Conservation (phyloP, 2,329 filamentous ascomycete species). For the Moelleriella libera region DNA sequence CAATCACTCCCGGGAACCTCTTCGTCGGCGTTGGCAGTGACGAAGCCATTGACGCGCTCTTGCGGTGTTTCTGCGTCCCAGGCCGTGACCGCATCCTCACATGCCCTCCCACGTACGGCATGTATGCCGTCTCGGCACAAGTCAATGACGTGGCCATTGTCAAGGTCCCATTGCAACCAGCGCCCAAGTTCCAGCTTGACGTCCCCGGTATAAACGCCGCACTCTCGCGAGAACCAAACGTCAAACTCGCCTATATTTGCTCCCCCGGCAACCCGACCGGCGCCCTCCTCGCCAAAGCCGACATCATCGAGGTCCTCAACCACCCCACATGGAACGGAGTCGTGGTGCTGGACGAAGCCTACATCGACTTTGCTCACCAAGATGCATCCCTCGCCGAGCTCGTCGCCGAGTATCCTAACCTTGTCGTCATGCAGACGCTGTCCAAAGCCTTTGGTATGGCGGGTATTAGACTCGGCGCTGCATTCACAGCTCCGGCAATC, state of each 20-base stretch:
- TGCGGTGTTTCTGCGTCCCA: constrained; percentile 85
- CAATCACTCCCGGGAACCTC: constrained; percentile 65
- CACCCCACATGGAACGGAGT: constrained; percentile 93
- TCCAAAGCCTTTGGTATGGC: constrained; percentile 95
- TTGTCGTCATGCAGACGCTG: constrained; percentile 97
- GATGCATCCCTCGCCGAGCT: constrained; percentile 76
- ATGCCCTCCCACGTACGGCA: constrained; percentile 94
- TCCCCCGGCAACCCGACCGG: constrained; percentile 93
- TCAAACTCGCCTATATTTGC: constrained; percentile 89
- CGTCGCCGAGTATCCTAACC: constrained; percentile 84
- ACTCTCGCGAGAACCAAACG: constrained; percentile 42
- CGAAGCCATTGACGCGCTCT: constrained; percentile 87
- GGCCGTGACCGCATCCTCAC: constrained; percentile 82
- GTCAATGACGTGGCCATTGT: constrained; percentile 84
- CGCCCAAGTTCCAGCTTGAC: constrained; percentile 62
- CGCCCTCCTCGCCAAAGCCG: constrained; percentile 58
- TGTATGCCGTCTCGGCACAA: constrained; percentile 91
- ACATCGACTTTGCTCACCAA: constrained; percentile 76
- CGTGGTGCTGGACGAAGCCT: constrained; percentile 88
- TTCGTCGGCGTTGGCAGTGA: constrained; percentile 95
- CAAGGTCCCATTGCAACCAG: constrained; percentile 65
- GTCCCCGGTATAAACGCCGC: constrained; percentile 51
- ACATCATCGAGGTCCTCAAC: constrained; percentile 59
- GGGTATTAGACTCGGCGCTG: constrained; percentile 78
- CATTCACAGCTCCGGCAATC: constrained; percentile 63